Evolutionary conservation across 805 yeast genomes (phyloP).

Genomic region (Yarrowia sp.): DNA sequence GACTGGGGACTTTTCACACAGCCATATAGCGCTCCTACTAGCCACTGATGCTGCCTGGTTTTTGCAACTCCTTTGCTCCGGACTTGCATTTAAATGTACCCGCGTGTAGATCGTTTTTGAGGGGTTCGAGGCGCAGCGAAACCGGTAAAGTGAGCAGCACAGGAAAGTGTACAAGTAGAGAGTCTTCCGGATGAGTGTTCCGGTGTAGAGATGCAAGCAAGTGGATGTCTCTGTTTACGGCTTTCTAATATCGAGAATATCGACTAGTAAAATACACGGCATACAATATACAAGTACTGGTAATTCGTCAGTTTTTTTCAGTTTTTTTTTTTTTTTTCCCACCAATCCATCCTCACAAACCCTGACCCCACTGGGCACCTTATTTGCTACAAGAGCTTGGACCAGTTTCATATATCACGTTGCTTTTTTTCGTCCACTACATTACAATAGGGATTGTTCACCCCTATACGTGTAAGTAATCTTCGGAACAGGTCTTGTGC

Average conservation of each 20-base stretch:
- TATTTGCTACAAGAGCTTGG: background rate
- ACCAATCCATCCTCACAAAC: background rate
- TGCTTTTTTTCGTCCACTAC: slow-evolving; percentile 17
- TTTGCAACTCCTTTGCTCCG: slow-evolving; percentile 2
- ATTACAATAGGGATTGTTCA: slow-evolving; percentile 27
- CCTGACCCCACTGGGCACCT: slow-evolving; percentile 30
- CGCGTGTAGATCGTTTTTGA: slow-evolving; percentile 18
- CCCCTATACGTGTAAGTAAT: slow-evolving; percentile 3
- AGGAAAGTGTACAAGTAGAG: no score
- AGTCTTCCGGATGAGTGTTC: no score
- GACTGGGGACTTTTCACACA: no score
- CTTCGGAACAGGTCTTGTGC: slow-evolving; percentile 30
- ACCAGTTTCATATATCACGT: slow-evolving; percentile 15
- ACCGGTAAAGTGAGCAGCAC: slow-evolving; percentile 4
- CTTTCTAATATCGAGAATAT: no score
- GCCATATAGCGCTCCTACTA: no score
- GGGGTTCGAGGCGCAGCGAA: slow-evolving; percentile 19
- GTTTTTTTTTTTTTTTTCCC: background rate
- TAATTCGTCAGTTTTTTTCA: no score
- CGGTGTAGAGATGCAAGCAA: no score
- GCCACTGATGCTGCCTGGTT: background rate
- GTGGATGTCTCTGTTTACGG: no score
- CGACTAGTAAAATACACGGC: no score
- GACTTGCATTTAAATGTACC: slow-evolving; percentile 10
- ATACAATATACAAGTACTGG: no score